Evolutionary conservation across 371 early-diverging fungal genomes (phyloP).

Genomic region (Chytridium lagenaria): DNA sequence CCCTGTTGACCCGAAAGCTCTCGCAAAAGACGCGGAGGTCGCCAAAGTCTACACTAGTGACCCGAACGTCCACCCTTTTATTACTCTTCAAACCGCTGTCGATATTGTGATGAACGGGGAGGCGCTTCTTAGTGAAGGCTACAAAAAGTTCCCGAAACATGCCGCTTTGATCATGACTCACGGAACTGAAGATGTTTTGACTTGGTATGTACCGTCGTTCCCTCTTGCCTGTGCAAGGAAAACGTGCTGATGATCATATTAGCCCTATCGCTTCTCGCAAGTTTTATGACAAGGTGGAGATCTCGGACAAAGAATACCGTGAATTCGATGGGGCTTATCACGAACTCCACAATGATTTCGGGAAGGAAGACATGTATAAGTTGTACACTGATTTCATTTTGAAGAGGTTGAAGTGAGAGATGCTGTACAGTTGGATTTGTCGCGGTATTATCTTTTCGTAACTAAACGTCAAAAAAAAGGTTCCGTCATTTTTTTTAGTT

Average conservation of each 20-base stretch:
- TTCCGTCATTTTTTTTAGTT: background rate
- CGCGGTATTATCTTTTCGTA: no score
- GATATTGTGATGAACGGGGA: conserved; percentile 37
- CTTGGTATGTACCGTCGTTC: conserved; percentile 7
- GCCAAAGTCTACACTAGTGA: conserved; percentile 29
- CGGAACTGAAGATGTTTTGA: conserved; percentile 39
- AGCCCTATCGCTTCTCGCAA: conserved; percentile 31
- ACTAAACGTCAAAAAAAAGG: no score
- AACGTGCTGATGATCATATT: conserved; percentile 8
- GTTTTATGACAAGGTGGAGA: conserved; percentile 23
- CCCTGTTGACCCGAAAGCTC: conserved; percentile 26
- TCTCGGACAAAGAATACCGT: conserved; percentile 41
- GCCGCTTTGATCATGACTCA: conserved; percentile 34
- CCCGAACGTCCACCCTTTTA: conserved; percentile 36
- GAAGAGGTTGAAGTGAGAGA: background rate
- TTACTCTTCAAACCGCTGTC: conserved; percentile 21
- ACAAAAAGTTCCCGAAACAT: conserved; percentile 24
- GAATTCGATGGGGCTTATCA: conserved; percentile 33
- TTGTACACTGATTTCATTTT: conserved; percentile 2
- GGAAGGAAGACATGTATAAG: conserved; percentile 12
- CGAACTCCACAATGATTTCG: conserved; percentile 26
- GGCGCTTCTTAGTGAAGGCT: conserved; percentile 9
- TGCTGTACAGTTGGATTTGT: no score
- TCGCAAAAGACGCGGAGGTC: conserved; percentile 26
- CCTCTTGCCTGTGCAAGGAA: background rate